Base-by-base conservation (phyloP, 1,139 yeast genomes). In the Saccharomyces hybrid region DNA sequence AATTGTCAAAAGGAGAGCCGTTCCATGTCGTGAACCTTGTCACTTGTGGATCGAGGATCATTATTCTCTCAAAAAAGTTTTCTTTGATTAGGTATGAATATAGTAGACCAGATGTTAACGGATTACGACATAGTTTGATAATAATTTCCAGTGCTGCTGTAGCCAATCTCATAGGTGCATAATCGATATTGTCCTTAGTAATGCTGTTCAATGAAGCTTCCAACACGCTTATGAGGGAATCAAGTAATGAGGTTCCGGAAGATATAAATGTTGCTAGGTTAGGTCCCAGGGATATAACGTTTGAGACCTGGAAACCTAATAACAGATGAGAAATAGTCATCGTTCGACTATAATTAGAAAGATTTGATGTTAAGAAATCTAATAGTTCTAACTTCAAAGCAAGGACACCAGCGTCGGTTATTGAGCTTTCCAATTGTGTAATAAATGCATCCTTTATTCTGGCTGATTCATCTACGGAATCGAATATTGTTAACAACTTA, bases 391-490 rank as follows among this genome's bases (percentile, higher is more conserved):
- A 67, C 61, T 88, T 88, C n/a, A 83, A 64, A 13, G 71, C 72
- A 27, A 85, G 68, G 3, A 72, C 70, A 13, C 68, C 58, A 29
- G 59, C 53, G 20, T 59, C 70, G 34, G 63, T 71, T 50, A 71
- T 73, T 53, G 74, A 73, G 9, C 80, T 62, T 49, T 81, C 85
- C 47, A 91, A 71, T 64, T 88, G 96, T 51, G 81, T 80, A 50
- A 88, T 83, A 57, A 90, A 83, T 0, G 90, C 83, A 61, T 79
- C 81, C 59, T 86, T 82, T 48, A 93, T 86, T 57, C 90, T 79
- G 7, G 72, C 64, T 3, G 75, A 72, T 61, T 90, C 96, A 61
- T 86, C 88, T 32, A 87, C 81, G 14, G 88, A 84, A 63, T 84
- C 85, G 52, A 87, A 77, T 29, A 88, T 77, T 0, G 89, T 83